Percentiles rank a stretch among this genome's conserved stretches.
Evolutionary conservation across 768 basidiomycete genomes (phyloP).

Genomic region (Psilocybe sp.): DNA sequence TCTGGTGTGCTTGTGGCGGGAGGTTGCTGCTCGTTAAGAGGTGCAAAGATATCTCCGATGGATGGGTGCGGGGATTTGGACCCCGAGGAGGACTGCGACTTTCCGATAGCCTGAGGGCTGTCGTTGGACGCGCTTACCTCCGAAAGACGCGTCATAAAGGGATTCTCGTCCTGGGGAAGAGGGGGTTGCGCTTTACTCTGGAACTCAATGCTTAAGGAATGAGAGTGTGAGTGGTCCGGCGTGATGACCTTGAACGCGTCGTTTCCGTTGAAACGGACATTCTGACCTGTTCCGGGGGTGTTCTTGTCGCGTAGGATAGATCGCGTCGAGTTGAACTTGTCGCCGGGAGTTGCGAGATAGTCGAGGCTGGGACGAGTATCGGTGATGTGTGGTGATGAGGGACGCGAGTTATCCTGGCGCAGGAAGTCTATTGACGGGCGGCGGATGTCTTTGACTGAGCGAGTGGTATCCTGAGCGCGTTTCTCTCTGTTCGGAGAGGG

Average conservation of each 20-base stretch:
- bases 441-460: conserved; percentile 22
- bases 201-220: conserved; percentile 44
- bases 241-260: conserved; percentile 65
- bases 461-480: conserved; percentile 18
- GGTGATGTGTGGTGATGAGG: conserved; percentile 13
- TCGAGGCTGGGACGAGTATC: conserved; percentile 24
- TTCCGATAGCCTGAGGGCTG: conserved; percentile 25
- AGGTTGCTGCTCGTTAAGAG: conserved; percentile 25
- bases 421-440: conserved; percentile 40
- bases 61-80: conserved; percentile 40
- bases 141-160: conserved; percentile 31
- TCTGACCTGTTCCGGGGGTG: conserved; percentile 76
- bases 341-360: conserved; percentile 25
- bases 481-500: conserved; percentile 15
- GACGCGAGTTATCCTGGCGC: conserved; percentile 22
- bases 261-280: conserved; percentile 74
- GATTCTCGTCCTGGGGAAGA: conserved; percentile 21
- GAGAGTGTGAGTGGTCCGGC: conserved; percentile 37
- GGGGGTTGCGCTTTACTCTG: conserved; percentile 28
- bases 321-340: conserved; percentile 53
- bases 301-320: conserved; percentile 72
- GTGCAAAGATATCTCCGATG: conserved; percentile 50
- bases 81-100: conserved; percentile 26
- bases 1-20: conserved; percentile 10
- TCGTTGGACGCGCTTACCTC: conserved; percentile 22